A percentile compares a stretch with the other conserved stretches of the same genome.
phyloP scores from a whole-genome alignment of 768 basidiomycete genomes.

The Gelatoporia subvermispora region DNA sequence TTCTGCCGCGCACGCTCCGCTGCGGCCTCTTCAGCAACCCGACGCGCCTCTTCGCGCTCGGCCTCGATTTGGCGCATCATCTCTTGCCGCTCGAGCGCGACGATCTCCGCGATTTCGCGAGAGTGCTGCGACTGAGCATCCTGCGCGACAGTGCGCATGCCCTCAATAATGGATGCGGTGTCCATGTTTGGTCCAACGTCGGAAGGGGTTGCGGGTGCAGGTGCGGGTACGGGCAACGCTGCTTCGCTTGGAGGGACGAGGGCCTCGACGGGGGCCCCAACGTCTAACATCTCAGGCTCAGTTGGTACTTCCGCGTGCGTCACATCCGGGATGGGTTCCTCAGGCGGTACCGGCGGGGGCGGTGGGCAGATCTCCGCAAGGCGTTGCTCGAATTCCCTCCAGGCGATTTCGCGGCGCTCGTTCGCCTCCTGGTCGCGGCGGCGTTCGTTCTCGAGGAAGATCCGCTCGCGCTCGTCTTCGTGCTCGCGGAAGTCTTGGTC shows the following conservation, averaged over 20 bases:
- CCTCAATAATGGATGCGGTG: slow-evolving; percentile 30
- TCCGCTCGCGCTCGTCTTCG: slow-evolving; percentile 59
- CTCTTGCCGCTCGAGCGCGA: slow-evolving; percentile 57
- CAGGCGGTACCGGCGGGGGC: slow-evolving; percentile 1
- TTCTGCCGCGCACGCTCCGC: slow-evolving; percentile 38
- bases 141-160: slow-evolving; percentile 38
- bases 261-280: slow-evolving; percentile 17
- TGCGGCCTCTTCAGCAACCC: slow-evolving; percentile 42
- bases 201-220: too few relatives aligned
- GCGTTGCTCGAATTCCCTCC: slow-evolving; percentile 20
- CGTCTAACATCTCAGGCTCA: slow-evolving; percentile 10
- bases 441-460: slow-evolving; percentile 57
- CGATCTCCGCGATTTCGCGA: slow-evolving; percentile 52
- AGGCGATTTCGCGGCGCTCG: slow-evolving; percentile 44
- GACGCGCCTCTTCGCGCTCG: slow-evolving; percentile 50
- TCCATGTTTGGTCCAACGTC: slow-evolving; percentile 14
- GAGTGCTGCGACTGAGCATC: slow-evolving; percentile 56
- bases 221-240: neutral
- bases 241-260: slow-evolving; percentile 4
- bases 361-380: slow-evolving; percentile 13
- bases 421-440: slow-evolving; percentile 53
- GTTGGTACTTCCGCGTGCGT: neutral
- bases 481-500: slow-evolving; percentile 59
- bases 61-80: slow-evolving; percentile 49
- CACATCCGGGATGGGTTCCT: neutral